Percentiles rank a stretch among this genome's conserved stretches.
These are phyloP conservation scores for Penicillium samsonianum DNA, from an alignment of 495 filamentous ascomycete genomes.

Conservation along the genomic window DNA sequence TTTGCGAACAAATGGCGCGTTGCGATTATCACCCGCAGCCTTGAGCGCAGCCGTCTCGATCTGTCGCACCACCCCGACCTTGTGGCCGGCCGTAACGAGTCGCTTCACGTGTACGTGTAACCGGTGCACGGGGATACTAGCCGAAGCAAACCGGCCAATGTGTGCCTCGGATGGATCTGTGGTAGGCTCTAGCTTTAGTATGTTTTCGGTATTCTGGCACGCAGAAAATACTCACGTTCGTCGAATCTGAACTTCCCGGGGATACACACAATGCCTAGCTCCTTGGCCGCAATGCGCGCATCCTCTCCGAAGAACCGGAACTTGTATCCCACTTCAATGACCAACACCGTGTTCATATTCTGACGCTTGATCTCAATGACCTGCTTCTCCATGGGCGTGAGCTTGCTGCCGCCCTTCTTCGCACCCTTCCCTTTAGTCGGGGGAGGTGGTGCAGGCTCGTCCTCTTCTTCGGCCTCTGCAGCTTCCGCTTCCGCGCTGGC, in stretches of 20 bases:
- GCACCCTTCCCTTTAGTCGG: constrained; percentile 55
- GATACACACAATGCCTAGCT: constrained; percentile 93
- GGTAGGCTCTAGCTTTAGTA: constrained; percentile 5
- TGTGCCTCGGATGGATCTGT: constrained; percentile 86
- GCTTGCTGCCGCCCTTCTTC: constrained; percentile 70
- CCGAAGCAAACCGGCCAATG: constrained; percentile 88
- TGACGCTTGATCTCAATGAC: constrained; percentile 91
- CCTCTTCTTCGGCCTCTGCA: constrained; percentile 54
- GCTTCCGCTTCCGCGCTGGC: constrained; percentile 53
- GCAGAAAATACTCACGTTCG: constrained; percentile 59
- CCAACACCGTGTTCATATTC: constrained; percentile 83
- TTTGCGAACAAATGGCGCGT: constrained; percentile 87
- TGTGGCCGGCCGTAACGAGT: constrained; percentile 87
- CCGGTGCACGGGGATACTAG: constrained; percentile 90
- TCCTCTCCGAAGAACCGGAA: constrained; percentile 98
- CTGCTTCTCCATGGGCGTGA: constrained; percentile 94
- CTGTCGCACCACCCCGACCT: constrained; percentile 94
- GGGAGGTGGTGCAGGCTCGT: constrained; percentile 48
- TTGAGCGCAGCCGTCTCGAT: constrained; percentile 98
- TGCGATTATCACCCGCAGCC: constrained; percentile 92
- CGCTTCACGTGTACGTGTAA: constrained; percentile 94
- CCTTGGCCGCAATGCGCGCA: constrained; percentile 84
- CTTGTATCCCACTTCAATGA: constrained; percentile 97
- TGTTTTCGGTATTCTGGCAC: neutral
- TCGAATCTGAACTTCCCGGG: constrained; percentile 94